phyloP scores from a whole-genome alignment of 495 filamentous ascomycete species.

The Neurospora sp. region DNA sequence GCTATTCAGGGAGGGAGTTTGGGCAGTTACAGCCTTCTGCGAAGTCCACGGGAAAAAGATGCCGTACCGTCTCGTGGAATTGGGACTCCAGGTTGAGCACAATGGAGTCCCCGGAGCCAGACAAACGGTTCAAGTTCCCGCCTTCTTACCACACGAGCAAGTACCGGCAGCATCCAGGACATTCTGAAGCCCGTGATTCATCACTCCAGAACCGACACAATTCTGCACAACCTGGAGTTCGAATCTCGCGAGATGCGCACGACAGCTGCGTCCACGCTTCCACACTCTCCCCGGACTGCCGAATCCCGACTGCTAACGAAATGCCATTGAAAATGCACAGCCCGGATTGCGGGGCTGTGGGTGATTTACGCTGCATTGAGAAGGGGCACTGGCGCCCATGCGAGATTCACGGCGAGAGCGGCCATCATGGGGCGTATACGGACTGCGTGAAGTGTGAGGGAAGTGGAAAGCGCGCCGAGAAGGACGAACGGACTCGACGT shows the following conservation, averaged over 20 bases:
- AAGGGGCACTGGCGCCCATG: background rate
- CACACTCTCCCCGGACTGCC: background rate
- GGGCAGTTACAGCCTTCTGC: background rate
- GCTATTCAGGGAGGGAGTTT: background rate
- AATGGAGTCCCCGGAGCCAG: background rate
- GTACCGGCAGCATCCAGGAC: background rate
- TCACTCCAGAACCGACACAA: background rate
- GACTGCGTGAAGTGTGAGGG: background rate
- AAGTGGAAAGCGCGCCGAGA: background rate
- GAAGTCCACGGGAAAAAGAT: background rate
- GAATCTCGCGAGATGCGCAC: background rate
- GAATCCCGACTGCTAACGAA: background rate
- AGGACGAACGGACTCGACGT: background rate
- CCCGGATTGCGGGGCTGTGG: background rate
- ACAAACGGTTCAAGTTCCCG: background rate
- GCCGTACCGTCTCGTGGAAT: background rate
- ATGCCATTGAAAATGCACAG: background rate
- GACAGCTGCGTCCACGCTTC: background rate
- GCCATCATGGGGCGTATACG: background rate
- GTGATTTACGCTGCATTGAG: background rate
- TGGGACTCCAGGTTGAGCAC: background rate
- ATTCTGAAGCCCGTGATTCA: background rate
- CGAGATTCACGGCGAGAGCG: background rate
- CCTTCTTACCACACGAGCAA: background rate
- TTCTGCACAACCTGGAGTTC: background rate